Conservation (phyloP, 345 rosid species). For the Lepidium aucheri region DNA sequence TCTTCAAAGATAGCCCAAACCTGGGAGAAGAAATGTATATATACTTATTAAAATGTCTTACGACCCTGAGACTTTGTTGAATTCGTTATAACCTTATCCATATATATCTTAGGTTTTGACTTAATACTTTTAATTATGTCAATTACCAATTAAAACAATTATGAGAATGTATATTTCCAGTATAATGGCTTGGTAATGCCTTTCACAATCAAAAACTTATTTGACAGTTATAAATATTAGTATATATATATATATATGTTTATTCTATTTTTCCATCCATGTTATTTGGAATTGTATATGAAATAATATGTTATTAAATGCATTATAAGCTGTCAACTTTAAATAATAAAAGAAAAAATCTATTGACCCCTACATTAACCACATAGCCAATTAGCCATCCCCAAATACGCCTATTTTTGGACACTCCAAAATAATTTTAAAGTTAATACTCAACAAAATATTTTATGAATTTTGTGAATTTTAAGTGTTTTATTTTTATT, state of each 20-base stretch:
- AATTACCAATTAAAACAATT: background rate
- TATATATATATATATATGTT: background rate
- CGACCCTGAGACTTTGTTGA: conserved; percentile 17
- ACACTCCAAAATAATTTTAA: background rate
- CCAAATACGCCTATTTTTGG: background rate
- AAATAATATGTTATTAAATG: background rate
- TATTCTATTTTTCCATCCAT: background rate
- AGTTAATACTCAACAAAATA: too few species aligned
- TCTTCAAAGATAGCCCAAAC: conserved; percentile 18
- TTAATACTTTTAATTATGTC: background rate
- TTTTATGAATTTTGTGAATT: too few species aligned
- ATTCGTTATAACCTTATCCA: conserved; percentile 18
- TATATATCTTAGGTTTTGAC: conserved; percentile 4
- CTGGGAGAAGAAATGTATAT: conserved; percentile 17
- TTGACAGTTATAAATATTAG: background rate
- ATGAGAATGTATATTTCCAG: conserved; percentile 15
- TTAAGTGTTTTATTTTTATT: background rate
- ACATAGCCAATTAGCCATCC: background rate
- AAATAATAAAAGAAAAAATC: background rate
- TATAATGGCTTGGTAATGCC: conserved; percentile 6
- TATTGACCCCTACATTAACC: background rate
- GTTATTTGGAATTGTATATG: background rate
- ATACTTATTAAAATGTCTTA: background rate
- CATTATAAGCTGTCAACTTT: background rate
- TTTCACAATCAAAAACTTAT: background rate